Percentiles rank a stretch among this genome's conserved stretches.
These are phyloP conservation scores for Coemansia sp. DNA, from an alignment of 192 early-diverging fungal species.

Conservation along the genomic window DNA sequence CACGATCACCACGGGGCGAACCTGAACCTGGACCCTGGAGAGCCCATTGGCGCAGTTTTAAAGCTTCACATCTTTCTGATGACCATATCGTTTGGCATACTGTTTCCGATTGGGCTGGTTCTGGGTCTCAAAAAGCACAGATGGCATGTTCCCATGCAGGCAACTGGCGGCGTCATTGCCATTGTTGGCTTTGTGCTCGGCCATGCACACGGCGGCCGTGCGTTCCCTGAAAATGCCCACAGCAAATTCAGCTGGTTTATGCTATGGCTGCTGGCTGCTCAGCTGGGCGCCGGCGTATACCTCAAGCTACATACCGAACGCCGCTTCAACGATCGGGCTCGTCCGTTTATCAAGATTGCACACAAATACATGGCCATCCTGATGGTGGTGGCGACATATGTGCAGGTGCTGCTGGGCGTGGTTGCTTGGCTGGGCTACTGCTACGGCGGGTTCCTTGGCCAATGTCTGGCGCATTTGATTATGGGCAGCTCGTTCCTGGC, in stretches of 20 bases:
- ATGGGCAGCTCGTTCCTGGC: slow-evolving; percentile 71
- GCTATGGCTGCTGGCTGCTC: slow-evolving; percentile 54
- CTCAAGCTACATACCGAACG: slow-evolving; percentile 60
- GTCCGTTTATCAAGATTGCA: slow-evolving; percentile 49
- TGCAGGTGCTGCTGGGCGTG: slow-evolving; percentile 64
- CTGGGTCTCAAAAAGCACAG: slow-evolving; percentile 56
- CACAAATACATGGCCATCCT: slow-evolving; percentile 57
- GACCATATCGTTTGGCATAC: slow-evolving; percentile 44
- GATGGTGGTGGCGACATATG: slow-evolving; percentile 60
- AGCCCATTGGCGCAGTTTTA: slow-evolving; percentile 46
- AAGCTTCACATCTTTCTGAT: slow-evolving; percentile 50
- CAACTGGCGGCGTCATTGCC: slow-evolving; percentile 48
- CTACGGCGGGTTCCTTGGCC: slow-evolving; percentile 60
- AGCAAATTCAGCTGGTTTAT: slow-evolving; percentile 62
- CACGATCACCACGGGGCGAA: slow-evolving; percentile 52
- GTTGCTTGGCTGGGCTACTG: slow-evolving; percentile 64
- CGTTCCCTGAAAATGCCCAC: slow-evolving; percentile 64
- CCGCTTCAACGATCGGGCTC: slow-evolving; percentile 54
- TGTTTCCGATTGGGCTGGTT: slow-evolving; percentile 57
- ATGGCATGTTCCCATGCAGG: slow-evolving; percentile 65
- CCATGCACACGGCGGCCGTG: slow-evolving; percentile 61
- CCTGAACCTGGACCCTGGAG: slow-evolving; percentile 49
- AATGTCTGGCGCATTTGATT: slow-evolving; percentile 70
- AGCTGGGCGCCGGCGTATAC: slow-evolving; percentile 58
- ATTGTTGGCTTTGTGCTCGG: slow-evolving; percentile 59